phyloP scores from a whole-genome alignment of 768 basidiomycete species.

The Phlebiopsis gigantea region DNA sequence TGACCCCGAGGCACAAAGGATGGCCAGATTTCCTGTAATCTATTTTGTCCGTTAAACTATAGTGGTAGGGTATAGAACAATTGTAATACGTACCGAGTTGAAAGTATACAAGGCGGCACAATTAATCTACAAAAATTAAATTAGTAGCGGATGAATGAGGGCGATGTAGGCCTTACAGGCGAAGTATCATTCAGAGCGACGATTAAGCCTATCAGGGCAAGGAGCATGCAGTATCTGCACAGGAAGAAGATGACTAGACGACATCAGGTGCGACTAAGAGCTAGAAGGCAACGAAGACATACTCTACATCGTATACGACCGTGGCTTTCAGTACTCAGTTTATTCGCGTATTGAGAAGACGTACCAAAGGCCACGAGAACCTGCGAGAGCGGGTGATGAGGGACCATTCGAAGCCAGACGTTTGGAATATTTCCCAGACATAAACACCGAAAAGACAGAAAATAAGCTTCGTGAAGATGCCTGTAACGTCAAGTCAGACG shows the following conservation, averaged over 20 bases:
- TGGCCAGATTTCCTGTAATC: constrained; percentile 63
- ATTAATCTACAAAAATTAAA: constrained; percentile 37
- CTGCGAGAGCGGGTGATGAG: constrained; percentile 50
- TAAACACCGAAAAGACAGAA: constrained; percentile 64
- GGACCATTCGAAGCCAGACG: constrained; percentile 65
- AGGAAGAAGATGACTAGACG: constrained; percentile 59
- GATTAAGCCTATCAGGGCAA: constrained; percentile 53
- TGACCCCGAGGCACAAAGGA: constrained; percentile 61
- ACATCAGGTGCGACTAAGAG: background rate
- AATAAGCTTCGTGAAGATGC: constrained; percentile 52
- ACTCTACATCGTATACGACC: background rate
- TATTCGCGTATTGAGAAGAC: constrained; percentile 32
- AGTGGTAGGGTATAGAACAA: background rate
- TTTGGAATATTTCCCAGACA: constrained; percentile 61
- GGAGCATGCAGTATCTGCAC: constrained; percentile 68
- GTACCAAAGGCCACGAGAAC: constrained; percentile 67
- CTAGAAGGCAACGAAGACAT: background rate
- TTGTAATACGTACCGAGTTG: constrained; percentile 52
- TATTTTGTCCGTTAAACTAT: constrained; percentile 18
- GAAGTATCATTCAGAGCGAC: constrained; percentile 48
- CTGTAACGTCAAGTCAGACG: constrained; percentile 27
- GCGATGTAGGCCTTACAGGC: constrained; percentile 27
- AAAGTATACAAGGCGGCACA: constrained; percentile 66
- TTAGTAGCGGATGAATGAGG: background rate
- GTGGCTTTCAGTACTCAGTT: constrained; percentile 20